Conservation (phyloP, 2,329 filamentous ascomycete genomes). For the Cryphonectria parasitica region DNA sequence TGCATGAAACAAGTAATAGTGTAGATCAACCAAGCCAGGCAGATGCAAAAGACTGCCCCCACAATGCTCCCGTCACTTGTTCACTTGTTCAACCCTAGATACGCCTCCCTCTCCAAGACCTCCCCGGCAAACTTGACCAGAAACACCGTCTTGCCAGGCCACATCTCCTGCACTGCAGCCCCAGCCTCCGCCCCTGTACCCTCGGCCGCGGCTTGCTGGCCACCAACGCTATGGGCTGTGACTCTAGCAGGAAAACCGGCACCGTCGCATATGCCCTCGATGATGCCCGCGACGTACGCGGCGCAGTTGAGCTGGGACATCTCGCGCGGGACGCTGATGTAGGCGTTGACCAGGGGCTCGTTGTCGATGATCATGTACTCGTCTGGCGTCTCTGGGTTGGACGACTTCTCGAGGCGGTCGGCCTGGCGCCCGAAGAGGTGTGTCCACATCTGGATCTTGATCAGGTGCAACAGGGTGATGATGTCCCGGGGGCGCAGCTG, state of each 20-base stretch:
- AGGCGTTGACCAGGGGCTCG: slow-evolving; percentile 92
- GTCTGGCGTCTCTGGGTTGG: slow-evolving; percentile 78
- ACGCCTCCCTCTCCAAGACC: slow-evolving; percentile 88
- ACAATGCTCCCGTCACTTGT: background rate
- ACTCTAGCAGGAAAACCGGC: slow-evolving; percentile 88
- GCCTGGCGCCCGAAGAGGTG: slow-evolving; percentile 90
- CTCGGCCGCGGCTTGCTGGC: slow-evolving; percentile 57
- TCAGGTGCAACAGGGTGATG: slow-evolving; percentile 90
- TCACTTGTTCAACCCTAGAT: slow-evolving; percentile 62
- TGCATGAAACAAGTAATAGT: slow-evolving; percentile 16
- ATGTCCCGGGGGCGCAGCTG: slow-evolving; percentile 83
- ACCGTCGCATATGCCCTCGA: slow-evolving; percentile 95
- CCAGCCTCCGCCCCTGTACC: slow-evolving; percentile 81
- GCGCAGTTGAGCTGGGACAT: slow-evolving; percentile 97
- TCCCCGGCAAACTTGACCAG: slow-evolving; percentile 90
- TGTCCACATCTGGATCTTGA: slow-evolving; percentile 89
- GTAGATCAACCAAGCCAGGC: slow-evolving; percentile 26
- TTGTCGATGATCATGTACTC: slow-evolving; percentile 99
- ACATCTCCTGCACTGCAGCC: slow-evolving; percentile 74
- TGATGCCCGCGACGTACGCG: slow-evolving; percentile 90
- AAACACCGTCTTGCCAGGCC: slow-evolving; percentile 96
- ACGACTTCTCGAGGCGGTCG: slow-evolving; percentile 88
- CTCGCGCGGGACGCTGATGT: slow-evolving; percentile 89
- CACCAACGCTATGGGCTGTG: slow-evolving; percentile 79
- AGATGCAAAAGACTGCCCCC: background rate